Base-by-base conservation (phyloP, 148 eudicot species). In the Selenicereus undatus region DNA sequence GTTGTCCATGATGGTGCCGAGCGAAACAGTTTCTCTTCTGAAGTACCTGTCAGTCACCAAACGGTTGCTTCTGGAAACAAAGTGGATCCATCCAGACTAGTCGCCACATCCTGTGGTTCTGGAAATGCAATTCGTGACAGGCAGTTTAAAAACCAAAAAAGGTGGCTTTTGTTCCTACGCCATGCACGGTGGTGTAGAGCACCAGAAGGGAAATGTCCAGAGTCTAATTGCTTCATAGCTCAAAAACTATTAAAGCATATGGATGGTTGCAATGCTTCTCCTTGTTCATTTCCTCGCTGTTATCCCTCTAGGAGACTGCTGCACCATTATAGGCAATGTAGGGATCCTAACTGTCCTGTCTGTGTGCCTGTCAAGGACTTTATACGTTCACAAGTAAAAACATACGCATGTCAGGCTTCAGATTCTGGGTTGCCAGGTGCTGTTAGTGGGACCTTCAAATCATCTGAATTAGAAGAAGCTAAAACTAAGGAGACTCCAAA, bases 181-280 rank as follows among this genome's bases (percentile, higher is more conserved):
- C 99, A 95, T 87, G 97, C 99, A 78, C 93, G 97, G 39, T 71
- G 85, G 70, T 95, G 99, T 84, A 70, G 79, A 77, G 87, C 90
- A 8, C 97, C 92, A 39, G 85, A 86, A 62, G 98, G 97, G 77
- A 91, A 91, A 80, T 95, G 99, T 82, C 86, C 78, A 51, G 97
- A 91, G 24, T 56, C 81, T 66, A 78, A 87, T 84, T 95, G 99
- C 86, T 79, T 87, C 45, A 79, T 51, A 56, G 97, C 76, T 66
- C 97, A 91, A 82, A 86, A 87, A 80, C 88, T 95, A 65, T 84
- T 86, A 89, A 86, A 71, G 78, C 99, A 95, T 83, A 84, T 95
- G 60, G 89, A 86, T 66, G 35, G 62, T 50, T 95, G 99, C 83
- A 87, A 79, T 52, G 65, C 29, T 60, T 70, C 86, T 73, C 76